Base-by-base conservation (phyloP, 768 basidiomycete species). In the Favolaschia claudopus region DNA sequence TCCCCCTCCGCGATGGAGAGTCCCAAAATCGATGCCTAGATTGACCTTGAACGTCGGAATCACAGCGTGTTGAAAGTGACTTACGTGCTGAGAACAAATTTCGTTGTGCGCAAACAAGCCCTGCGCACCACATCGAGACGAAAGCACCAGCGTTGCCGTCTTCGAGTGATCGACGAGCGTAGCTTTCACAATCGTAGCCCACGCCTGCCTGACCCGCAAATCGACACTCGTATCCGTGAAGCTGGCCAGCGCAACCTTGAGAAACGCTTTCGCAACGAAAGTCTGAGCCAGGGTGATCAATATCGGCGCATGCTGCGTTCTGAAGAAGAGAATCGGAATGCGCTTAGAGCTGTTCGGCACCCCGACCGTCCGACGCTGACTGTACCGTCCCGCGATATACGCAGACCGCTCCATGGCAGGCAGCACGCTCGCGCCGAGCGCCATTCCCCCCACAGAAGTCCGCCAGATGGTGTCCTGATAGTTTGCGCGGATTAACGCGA, bases 1-100 rank as follows among this genome's bases (percentile, higher is more conserved):
- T 83, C 81, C 22, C 81, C 81, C 67, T 83, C 81, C 5, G 81
- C 79, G 33, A 81, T 79, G 7, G 74, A 69, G 4, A 69, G 60
- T 1, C 79, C 78, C 3, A 77, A 74, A 45, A 76, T 66, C 17
- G 75, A 73, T 33, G 58, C 65, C 79, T 82, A 56, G 10, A 32
- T 38, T 28, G 15, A 24, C 50, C 38, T 52, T 15, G 4, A 20
- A 34, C 2, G 24, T 20, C 13, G 3, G 22, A 7, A 20, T 24
- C 19, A 52, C n/a, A n/a, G n/a, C n/a, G n/a, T n/a, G n/a, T n/a
- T n/a, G n/a, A 38, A 46, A 17, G 7, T 7, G 25, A 47, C 53
- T 10, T 7, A 55, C 54, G 12, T 55, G 54, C 13, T 15, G n/a
- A 5, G 33, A 36, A 15, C 25, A 46, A 20, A 55, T 55, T 5